Percentiles rank a stretch among this genome's conserved stretches.
phyloP scores from a whole-genome alignment of 495 filamentous ascomycete species.

The Evansstolkia leycettana region DNA sequence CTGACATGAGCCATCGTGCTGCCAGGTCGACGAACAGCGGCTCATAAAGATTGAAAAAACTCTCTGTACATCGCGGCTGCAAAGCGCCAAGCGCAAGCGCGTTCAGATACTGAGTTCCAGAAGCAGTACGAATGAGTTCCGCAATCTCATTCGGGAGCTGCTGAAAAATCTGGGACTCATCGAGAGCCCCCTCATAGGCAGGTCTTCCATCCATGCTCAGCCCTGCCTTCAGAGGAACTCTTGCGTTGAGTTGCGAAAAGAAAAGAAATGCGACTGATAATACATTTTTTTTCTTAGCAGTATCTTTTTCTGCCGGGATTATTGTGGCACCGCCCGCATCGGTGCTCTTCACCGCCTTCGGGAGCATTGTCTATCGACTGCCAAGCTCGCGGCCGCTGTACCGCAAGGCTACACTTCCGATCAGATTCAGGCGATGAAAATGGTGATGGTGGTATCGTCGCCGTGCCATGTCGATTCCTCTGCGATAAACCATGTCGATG shows the following conservation, averaged over 20 bases:
- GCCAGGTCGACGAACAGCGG: constrained; percentile 65
- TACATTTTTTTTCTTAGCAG: constrained; percentile 21
- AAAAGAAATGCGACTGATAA: constrained; percentile 11
- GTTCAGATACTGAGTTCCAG: constrained; percentile 54
- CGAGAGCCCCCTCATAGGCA: constrained; percentile 33
- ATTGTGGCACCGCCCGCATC: constrained; percentile 20
- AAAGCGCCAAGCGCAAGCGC: constrained; percentile 55
- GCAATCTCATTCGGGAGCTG: constrained; percentile 54
- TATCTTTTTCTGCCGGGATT: constrained; percentile 23
- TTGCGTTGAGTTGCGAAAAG: constrained; percentile 13
- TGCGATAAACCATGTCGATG: constrained; percentile 6
- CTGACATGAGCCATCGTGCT: constrained; percentile 53
- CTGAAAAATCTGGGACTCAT: constrained; percentile 33
- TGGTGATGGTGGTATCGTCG: too few species aligned
- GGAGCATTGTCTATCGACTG: too few species aligned
- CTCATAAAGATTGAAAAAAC: constrained; percentile 59
- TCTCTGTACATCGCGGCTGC: constrained; percentile 48
- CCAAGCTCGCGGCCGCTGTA: too few species aligned
- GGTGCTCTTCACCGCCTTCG: constrained; percentile 24
- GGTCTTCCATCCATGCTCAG: constrained; percentile 30
- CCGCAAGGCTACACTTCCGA: constrained; percentile 16
- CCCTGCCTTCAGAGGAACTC: constrained; percentile 27
- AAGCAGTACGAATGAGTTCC: constrained; percentile 48
- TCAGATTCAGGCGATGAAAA: constrained; percentile 3
- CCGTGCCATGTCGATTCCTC: background rate